Base-by-base conservation (phyloP, 2,329 filamentous ascomycete species). In the Raffaelea arxii region DNA sequence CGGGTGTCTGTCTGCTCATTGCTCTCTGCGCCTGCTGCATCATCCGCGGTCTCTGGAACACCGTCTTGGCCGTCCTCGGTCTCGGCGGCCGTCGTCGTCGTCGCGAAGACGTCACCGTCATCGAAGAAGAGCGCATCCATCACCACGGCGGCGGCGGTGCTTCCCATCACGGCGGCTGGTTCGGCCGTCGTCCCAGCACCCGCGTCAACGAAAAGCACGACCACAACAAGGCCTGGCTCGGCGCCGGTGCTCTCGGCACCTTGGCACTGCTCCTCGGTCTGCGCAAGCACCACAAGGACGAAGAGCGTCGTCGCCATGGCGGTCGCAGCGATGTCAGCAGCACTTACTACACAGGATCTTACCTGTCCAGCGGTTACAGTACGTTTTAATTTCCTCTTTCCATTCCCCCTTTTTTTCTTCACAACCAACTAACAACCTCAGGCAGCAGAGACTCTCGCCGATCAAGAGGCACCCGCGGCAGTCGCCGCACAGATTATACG, bases 11-110 rank as follows among this genome's bases (percentile, higher is more conserved):
- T 36, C 68, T 90, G 3, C 74, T 90, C 21, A 67, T 82, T 4
- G 72, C 86, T 7, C 65, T 89, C 57, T 88, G 83, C 70, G 80
- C 86, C 67, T 89, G 80, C 72, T 86, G 83, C 68, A 80, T 82
- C 49, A 71, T 75, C 49, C 72, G 75, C 53, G 77, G 77, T 14
- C 66, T 82, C 38, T 84, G 79, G 72, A 71, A 77, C 52, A 72
- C 69, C 25, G 56, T 80, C 36, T 61, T 78, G 43, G 75, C 74
- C 42, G 61, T 85, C 54, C 77, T 86, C 53, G 82, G 81, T 25
- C 59, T 79, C 37, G 72, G 78, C 55, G 69, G 68, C 54, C 69
- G 69, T 54, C 72, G 71, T 57, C 68, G 66, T 53, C 65, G 63
- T 53, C 32, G 32, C 32, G 65, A 65, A 25, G 62, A 71, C 22